phyloP scores from a whole-genome alignment of 495 filamentous ascomycete species.

The Saxophila tyrrhenica region DNA sequence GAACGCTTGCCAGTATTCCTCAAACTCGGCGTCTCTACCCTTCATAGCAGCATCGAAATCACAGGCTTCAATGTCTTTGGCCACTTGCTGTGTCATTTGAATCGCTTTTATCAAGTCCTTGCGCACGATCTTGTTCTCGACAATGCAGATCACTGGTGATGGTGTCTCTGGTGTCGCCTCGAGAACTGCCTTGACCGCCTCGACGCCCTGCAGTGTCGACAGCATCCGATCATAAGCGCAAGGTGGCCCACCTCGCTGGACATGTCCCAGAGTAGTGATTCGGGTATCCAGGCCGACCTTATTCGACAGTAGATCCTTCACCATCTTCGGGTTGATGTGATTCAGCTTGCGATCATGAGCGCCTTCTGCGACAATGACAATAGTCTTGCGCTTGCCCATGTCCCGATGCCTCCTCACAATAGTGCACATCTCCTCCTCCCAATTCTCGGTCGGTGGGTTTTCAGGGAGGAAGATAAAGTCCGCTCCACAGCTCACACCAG shows the following conservation, averaged over 20 bases:
- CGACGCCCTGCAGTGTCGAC: conserved; percentile 85
- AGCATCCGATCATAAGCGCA: conserved; percentile 93
- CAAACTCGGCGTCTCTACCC: conserved; percentile 84
- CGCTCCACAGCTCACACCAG: conserved; percentile 86
- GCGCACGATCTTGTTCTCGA: conserved; percentile 93
- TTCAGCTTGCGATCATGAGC: conserved; percentile 77
- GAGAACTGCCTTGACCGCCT: conserved; percentile 92
- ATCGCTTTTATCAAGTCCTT: conserved; percentile 86
- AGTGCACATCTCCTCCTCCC: conserved; percentile 80
- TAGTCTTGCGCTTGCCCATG: conserved; percentile 89
- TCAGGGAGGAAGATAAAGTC: conserved; percentile 97
- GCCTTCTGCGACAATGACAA: conserved; percentile 95
- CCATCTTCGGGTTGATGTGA: conserved; percentile 65
- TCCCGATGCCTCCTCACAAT: conserved; percentile 82
- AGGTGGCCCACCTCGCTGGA: conserved; percentile 84
- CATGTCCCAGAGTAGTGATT: conserved; percentile 91
- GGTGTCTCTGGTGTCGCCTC: conserved; percentile 79
- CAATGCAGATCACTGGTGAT: conserved; percentile 90
- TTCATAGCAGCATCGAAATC: conserved; percentile 79
- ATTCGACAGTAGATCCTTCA: conserved; percentile 79
- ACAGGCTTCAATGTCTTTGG: conserved; percentile 63
- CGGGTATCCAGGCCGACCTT: conserved; percentile 77
- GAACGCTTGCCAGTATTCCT: conserved; percentile 82
- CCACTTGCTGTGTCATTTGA: conserved; percentile 67
- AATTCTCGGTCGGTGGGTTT: conserved; percentile 76